Percentiles rank a stretch among this genome's conserved stretches.
Conservation (phyloP, 2,329 filamentous ascomycete species). For the Nothophoma quercina region DNA sequence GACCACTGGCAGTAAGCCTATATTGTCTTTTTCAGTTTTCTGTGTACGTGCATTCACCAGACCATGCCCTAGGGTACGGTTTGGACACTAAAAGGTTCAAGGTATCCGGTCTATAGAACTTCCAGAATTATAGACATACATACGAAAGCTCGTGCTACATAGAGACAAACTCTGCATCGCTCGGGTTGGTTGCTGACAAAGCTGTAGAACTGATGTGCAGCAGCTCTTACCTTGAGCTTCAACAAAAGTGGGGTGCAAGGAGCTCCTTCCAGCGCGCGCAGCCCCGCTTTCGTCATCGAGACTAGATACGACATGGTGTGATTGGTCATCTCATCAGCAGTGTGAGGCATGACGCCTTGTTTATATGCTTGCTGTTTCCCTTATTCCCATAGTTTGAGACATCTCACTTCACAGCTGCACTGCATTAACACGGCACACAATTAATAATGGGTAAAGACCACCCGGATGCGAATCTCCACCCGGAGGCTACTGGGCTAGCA, state of each 20-base stretch:
- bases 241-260: constrained; percentile 16
- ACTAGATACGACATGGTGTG: constrained; percentile 16
- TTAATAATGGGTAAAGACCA: constrained; percentile 42
- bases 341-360: background rate
- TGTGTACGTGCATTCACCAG: constrained; percentile 5
- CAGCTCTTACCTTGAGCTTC: background rate
- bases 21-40: background rate
- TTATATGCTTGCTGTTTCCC: background rate
- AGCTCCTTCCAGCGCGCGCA: background rate
- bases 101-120: background rate
- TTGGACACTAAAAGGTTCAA: background rate
- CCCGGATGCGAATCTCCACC: constrained; percentile 47
- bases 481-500: constrained; percentile 45
- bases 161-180: no score
- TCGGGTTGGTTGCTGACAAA: no score
- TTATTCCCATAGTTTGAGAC: background rate
- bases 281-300: constrained; percentile 30
- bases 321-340: constrained; percentile 12
- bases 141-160: no score
- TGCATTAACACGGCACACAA: constrained; percentile 4
- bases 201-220: no score
- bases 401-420: constrained; percentile 18
- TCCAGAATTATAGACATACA: constrained; percentile 11
- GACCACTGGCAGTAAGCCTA: constrained; percentile 9
- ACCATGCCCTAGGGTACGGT: background rate